Conservation (phyloP, 2,329 filamentous ascomycete genomes). For the Colletotrichum simmondsii region DNA sequence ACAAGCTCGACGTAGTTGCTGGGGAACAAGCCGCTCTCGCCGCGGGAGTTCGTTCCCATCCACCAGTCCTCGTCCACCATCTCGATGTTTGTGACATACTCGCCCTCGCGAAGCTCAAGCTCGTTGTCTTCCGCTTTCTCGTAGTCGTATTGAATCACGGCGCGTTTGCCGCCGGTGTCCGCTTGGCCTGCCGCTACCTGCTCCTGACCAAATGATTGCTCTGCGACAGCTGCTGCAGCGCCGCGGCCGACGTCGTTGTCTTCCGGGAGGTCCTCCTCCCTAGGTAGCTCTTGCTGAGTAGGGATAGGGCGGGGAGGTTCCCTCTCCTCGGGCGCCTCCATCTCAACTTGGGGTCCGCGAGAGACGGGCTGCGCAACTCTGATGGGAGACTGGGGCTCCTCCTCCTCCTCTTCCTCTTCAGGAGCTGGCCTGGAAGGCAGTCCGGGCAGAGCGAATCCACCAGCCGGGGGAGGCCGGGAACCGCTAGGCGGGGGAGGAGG, state of each 20-base stretch:
- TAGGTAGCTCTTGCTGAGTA: constrained; percentile 67
- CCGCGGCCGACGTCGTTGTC: constrained; percentile 70
- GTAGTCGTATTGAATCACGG: constrained; percentile 92
- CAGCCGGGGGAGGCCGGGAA: constrained; percentile 75
- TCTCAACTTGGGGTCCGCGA: constrained; percentile 66
- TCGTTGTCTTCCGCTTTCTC: constrained; percentile 98
- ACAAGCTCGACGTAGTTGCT: constrained; percentile 96
- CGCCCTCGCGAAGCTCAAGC: constrained; percentile 88
- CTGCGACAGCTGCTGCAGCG: constrained; percentile 65
- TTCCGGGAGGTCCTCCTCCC: constrained; percentile 72
- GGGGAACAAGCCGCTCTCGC: constrained; percentile 91
- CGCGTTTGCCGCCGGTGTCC: constrained; percentile 69
- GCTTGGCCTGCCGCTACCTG: constrained; percentile 47
- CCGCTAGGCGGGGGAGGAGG: constrained; percentile 66
- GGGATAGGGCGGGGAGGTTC: constrained; percentile 70
- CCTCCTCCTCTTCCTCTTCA: constrained; percentile 65
- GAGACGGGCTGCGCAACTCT: constrained; percentile 87
- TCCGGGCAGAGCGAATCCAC: constrained; percentile 82
- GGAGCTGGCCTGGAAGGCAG: constrained; percentile 72
- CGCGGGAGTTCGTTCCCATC: constrained; percentile 89
- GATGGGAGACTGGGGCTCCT: constrained; percentile 78
- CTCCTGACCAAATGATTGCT: constrained; percentile 54
- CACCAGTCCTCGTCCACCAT: constrained; percentile 99
- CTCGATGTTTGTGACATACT: constrained; percentile 90
- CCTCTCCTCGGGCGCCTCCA: constrained; percentile 63